Evolutionary conservation across 192 early-diverging fungal genomes (phyloP), one percentile per base, ranked within the genome.

Genomic region (Coemansia sp.): DNA sequence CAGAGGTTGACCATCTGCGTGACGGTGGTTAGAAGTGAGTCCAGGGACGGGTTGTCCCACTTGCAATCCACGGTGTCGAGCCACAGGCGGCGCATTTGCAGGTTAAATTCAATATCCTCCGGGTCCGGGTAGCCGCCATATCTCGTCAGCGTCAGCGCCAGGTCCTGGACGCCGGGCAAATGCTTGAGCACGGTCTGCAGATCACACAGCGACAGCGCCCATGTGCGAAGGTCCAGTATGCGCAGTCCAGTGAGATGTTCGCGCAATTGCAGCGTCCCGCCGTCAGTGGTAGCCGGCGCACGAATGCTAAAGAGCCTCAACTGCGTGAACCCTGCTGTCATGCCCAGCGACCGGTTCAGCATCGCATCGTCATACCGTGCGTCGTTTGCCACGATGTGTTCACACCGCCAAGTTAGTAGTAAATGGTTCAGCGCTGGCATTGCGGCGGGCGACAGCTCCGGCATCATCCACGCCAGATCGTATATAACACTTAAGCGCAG

Each of bases 31-130:
- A 63, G 17, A 34, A 73, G 60, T 13, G 71, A 54, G 9, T 67
- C 65, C 9, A 67, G 46, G 13, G 65, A 29, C 16, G 16, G 41
- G 31, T 19, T 21, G 16, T 34, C 46, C 71, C 71, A 73, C n/a
- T 53, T 41, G 33, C 66, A 60, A 14, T 34, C 37, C 8, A 19
- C 42, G 1, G 71, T 16, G 45, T 46, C 29, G 3, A 73, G 40
- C 65, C 71, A 73, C 46, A 73, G 60, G n/a, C 65, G 71, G 34
- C 34, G 59, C 33, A 73, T 21, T 0, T 31, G 17, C 21, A 73
- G 9, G 35, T 73, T 62, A 42, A 57, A 73, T 1, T 29, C 50
- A 39, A 73, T 67, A 14, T 62, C 53, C 4, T 67, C 53, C 16
- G 50, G 46, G 3, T 21, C 31, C 21, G 53, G 64, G 36, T 63